Evolutionary conservation across 805 yeast species (phyloP).

Genomic region (Sugiyamaella marilandica): DNA sequence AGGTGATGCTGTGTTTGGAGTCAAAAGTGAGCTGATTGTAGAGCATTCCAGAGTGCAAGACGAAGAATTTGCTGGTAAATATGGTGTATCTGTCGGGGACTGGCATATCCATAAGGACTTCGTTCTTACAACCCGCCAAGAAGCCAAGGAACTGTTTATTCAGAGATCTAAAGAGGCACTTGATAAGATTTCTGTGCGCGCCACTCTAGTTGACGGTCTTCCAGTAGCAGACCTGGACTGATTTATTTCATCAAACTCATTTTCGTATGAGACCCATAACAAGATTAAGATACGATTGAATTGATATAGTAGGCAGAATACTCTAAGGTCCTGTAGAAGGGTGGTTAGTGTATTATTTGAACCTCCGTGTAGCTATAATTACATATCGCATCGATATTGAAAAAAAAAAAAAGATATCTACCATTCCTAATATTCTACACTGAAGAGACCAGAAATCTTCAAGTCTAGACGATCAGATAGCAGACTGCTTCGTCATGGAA

Average conservation of each 20-base stretch:
- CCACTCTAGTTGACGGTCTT: slow-evolving; percentile 16
- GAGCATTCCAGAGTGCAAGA: slow-evolving; percentile 14
- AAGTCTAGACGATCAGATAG: too few species aligned
- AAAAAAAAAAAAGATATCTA: too few species aligned
- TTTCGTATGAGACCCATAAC: too few species aligned
- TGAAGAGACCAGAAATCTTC: too few species aligned
- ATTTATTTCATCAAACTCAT: background rate
- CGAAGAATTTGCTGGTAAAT: slow-evolving; percentile 9
- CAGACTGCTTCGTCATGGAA: too few species aligned
- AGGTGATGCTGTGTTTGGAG: slow-evolving; percentile 37
- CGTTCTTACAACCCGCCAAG: slow-evolving; percentile 16
- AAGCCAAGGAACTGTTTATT: slow-evolving; percentile 12
- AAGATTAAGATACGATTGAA: too few species aligned
- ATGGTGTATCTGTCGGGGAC: slow-evolving; percentile 14
- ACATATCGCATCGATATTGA: too few species aligned
- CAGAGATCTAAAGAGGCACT: slow-evolving; percentile 13
- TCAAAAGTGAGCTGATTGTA: slow-evolving; percentile 28
- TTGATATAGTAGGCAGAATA: too few species aligned
- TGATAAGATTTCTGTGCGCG: slow-evolving; percentile 12
- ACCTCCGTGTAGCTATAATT: too few species aligned
- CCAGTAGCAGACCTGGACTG: slow-evolving; percentile 18
- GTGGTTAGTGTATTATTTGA: too few species aligned
- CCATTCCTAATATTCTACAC: too few species aligned
- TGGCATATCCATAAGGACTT: slow-evolving; percentile 17
- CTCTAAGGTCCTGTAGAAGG: too few species aligned